phyloP scores from a whole-genome alignment of 2,329 filamentous ascomycete species.

The Saccharata proteae region DNA sequence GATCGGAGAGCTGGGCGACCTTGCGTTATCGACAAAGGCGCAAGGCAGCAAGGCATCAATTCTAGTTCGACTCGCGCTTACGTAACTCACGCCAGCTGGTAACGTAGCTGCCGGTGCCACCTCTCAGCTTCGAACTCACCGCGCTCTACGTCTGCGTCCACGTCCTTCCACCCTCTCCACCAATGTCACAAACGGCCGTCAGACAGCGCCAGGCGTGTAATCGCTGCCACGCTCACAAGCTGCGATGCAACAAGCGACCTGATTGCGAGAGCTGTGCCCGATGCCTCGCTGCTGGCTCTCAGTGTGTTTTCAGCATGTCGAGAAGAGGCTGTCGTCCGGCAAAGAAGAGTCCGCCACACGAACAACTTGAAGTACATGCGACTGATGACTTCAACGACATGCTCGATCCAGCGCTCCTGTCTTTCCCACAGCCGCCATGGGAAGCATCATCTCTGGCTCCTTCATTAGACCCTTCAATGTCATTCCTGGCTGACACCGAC shows the following conservation, averaged over 20 bases:
- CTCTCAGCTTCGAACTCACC: too few relatives aligned
- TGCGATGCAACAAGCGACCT: conserved; percentile 9
- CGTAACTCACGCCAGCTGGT: too few relatives aligned
- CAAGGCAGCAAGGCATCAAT: too few relatives aligned
- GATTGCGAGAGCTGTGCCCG: conserved; percentile 3
- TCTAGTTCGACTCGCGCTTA: too few relatives aligned
- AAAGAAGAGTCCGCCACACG: too few relatives aligned
- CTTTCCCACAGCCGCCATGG: background rate
- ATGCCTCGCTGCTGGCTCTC: conserved; percentile 3
- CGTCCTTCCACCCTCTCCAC: too few relatives aligned
- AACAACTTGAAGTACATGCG: background rate
- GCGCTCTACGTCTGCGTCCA: background rate
- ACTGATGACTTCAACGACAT: background rate
- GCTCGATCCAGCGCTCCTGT: background rate
- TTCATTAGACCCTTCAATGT: background rate
- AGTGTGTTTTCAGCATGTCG: conserved; percentile 2
- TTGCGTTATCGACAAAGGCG: too few relatives aligned
- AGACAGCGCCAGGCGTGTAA: conserved; percentile 7
- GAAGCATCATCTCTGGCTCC: background rate
- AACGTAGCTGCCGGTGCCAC: too few relatives aligned
- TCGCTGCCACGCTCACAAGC: conserved; percentile 9
- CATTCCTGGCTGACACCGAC: too few relatives aligned
- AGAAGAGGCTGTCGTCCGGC: background rate
- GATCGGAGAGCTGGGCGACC: too few relatives aligned
- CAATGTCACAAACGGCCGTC: background rate